A percentile compares a stretch with the other conserved stretches of the same genome.
Conservation (phyloP, 192 early-diverging fungal genomes). For the Podila verticillata region DNA sequence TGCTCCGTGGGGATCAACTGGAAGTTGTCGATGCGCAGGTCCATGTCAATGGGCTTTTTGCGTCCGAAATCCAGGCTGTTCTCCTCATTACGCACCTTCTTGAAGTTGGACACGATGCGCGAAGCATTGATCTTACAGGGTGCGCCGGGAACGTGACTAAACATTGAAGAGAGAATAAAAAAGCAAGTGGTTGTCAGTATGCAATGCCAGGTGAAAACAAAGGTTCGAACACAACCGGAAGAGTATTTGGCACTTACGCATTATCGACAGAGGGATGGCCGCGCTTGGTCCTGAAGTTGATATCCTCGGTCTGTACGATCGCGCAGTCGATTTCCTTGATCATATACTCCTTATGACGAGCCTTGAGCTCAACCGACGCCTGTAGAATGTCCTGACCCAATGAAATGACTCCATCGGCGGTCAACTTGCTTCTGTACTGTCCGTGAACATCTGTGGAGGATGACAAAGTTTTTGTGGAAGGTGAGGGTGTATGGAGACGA, state of each 20-base stretch:
- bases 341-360: slow-evolving; percentile 35
- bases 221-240: neutral
- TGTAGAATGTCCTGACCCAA: slow-evolving; percentile 10
- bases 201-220: neutral
- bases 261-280: slow-evolving; percentile 30
- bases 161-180: neutral
- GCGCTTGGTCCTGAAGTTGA: slow-evolving; percentile 18
- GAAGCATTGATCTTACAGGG: slow-evolving; percentile 24
- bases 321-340: slow-evolving; percentile 37
- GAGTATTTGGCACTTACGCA: slow-evolving; percentile 28
- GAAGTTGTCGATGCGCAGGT: slow-evolving; percentile 37
- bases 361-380: slow-evolving; percentile 25
- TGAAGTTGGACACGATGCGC: slow-evolving; percentile 25
- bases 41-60: slow-evolving; percentile 16
- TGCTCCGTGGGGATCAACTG: slow-evolving; percentile 41
- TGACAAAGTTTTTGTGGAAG: neutral
- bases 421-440: slow-evolving; percentile 28
- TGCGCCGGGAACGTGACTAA: slow-evolving; percentile 20
- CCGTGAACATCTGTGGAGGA: slow-evolving; percentile 22
- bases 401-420: slow-evolving; percentile 13
- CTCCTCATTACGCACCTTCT: slow-evolving; percentile 28
- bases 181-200: neutral
- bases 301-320: slow-evolving; percentile 39
- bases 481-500: slow-evolving; percentile 7
- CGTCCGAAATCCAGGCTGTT: slow-evolving; percentile 38